Evolutionary conservation across 2,329 filamentous ascomycete species (phyloP).

Genomic region (Dothistroma pini): DNA sequence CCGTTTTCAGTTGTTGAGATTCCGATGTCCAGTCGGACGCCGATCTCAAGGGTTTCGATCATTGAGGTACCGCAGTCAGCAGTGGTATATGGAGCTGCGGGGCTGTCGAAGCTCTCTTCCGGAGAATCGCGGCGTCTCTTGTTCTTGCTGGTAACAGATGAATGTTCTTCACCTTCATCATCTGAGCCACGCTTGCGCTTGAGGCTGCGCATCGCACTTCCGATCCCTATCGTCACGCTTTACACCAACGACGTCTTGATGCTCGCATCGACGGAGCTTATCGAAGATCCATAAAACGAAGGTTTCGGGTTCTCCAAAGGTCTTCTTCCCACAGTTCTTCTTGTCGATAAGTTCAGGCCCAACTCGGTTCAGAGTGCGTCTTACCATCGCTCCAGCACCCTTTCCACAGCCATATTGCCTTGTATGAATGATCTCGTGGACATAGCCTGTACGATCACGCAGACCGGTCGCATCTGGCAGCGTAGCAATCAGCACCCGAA

Average conservation of each 20-base stretch:
- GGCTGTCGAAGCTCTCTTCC: too few species aligned
- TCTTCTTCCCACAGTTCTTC: slow-evolving; percentile 5
- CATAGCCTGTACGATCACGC: not conserved
- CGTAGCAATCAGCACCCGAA: slow-evolving; percentile 6
- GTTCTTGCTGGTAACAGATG: not conserved
- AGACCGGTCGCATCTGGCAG: slow-evolving; percentile 2
- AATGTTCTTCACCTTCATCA: not conserved
- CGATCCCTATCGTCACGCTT: not conserved
- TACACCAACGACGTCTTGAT: not conserved
- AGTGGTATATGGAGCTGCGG: not conserved
- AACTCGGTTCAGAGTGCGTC: not conserved
- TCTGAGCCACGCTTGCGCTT: not conserved
- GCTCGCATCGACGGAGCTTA: not conserved
- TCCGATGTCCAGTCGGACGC: slow-evolving; percentile 14
- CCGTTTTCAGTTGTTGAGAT: slow-evolving; percentile 7
- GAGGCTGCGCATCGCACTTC: not conserved
- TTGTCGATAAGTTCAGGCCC: not conserved
- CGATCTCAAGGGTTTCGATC: slow-evolving; percentile 11
- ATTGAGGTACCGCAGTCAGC: not conserved
- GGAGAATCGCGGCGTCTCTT: too few species aligned
- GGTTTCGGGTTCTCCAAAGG: slow-evolving; percentile 4
- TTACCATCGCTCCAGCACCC: not conserved
- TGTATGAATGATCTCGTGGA: slow-evolving; percentile 11
- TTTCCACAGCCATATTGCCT: not conserved
- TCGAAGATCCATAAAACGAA: slow-evolving; percentile 7